Conservation (phyloP, 306 rosid species). For the Lathyrus oleraceus region DNA sequence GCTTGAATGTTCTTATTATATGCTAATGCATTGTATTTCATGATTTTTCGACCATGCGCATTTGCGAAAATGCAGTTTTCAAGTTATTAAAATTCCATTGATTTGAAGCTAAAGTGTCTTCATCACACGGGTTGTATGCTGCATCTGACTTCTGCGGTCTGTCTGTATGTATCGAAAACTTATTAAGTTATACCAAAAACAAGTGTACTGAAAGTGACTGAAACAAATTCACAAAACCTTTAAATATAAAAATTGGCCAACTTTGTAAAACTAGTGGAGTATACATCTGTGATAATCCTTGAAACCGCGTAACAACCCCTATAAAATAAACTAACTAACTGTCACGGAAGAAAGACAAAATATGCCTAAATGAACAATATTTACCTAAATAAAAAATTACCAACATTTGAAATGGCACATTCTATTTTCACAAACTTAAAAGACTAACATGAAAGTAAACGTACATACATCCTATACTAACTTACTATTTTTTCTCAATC, state of each 20-base stretch:
- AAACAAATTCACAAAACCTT: background rate
- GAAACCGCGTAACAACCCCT: conserved; percentile 15
- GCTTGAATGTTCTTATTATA: too few relatives aligned
- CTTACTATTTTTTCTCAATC: conserved; percentile 48
- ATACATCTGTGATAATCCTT: conserved; percentile 42
- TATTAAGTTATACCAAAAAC: background rate
- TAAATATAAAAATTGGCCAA: conserved; percentile 9
- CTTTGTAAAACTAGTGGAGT: conserved; percentile 35
- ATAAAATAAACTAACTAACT: background rate
- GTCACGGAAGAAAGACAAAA: background rate
- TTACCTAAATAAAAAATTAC: conserved; percentile 32
- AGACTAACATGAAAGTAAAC: conserved; percentile 35
- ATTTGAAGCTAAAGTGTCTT: too few relatives aligned
- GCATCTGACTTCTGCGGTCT: background rate
- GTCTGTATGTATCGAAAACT: background rate
- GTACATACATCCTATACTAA: conserved; percentile 49
- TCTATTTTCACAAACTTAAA: conserved; percentile 44
- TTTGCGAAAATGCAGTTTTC: too few relatives aligned
- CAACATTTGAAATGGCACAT: conserved; percentile 44
- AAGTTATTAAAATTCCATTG: too few relatives aligned
- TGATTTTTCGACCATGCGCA: too few relatives aligned
- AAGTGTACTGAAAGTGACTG: background rate
- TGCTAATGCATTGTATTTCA: too few relatives aligned
- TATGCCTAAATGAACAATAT: conserved; percentile 7
- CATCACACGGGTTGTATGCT: background rate